Evolutionary conservation across 129 eudicot genomes (phyloP), one percentile per base, ranked within the genome.

Genomic region (Tagetes patula): DNA sequence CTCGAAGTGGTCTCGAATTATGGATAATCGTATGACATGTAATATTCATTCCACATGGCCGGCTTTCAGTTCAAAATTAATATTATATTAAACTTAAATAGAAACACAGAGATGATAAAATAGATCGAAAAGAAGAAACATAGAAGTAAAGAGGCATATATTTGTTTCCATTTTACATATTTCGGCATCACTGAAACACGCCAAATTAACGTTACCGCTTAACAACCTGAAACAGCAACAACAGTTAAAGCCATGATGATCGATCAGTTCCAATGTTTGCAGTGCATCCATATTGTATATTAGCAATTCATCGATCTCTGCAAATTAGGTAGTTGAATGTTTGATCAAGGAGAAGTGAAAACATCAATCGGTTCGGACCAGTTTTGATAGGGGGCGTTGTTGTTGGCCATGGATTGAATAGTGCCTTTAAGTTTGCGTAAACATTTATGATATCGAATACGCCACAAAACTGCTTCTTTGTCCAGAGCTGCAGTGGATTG

Each of bases 361-460:
- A 42, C 60, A 76, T 76, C 80, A 36, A 31, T 14, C 5, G 68
- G 80, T 43, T 76, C 80, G 6, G 62, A 69, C 75, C 75, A 76
- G 48, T 36, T 68, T 1, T 76, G 52, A 60, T 37, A 32, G n/a
- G 3, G 65, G 53, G 27, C 64, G 3, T 36, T 13, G 5, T 3
- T 10, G 61, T 55, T 45, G 30, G 48, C 80, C 9, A 67, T 7
- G 0, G 74, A 68, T 27, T 76, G 69, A 58, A 76, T 34, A 20
- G 75, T 68, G 3, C 62, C 43, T 55, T 76, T 69, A 5, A 76
- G 34, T 68, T 76, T 76, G 40, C 74, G 58, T 5, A 76, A 14
- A 34, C 68, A 56, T 33, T 67, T 76, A 61, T 76, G 80, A 53
- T 56, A 76, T 36, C 80, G 80, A 45, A 76, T 68, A 38, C 80